phyloP scores from a whole-genome alignment of 306 rosid species.

The Abrus pulchellus region DNA sequence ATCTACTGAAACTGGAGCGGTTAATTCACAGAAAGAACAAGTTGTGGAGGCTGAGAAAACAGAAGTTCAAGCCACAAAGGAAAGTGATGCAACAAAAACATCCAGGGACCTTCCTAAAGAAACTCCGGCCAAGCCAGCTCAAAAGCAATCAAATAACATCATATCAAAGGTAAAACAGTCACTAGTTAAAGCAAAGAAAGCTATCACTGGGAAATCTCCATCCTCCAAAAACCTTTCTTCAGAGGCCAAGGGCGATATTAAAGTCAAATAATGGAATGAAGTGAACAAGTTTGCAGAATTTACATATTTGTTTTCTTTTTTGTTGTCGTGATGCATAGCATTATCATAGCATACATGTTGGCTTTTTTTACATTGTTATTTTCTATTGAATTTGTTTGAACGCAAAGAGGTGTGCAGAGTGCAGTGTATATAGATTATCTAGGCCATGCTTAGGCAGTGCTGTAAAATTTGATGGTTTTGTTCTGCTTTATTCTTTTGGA shows the following conservation, averaged over 20 bases:
- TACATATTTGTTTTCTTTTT: constrained; percentile 42
- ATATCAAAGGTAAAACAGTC: constrained; percentile 85
- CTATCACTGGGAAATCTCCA: constrained; percentile 82
- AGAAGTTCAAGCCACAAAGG: constrained; percentile 56
- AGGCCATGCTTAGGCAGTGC: constrained; percentile 58
- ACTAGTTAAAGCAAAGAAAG: constrained; percentile 86
- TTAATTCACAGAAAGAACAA: constrained; percentile 49
- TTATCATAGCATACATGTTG: constrained; percentile 45
- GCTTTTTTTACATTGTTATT: constrained; percentile 45
- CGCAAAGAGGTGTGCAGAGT: constrained; percentile 57
- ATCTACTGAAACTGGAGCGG: constrained; percentile 34
- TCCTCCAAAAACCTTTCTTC: constrained; percentile 69
- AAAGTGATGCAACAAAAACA: constrained; percentile 53
- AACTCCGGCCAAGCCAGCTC: constrained; percentile 62
- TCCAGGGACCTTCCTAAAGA: constrained; percentile 64
- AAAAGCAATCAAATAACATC: constrained; percentile 75
- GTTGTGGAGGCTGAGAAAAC: constrained; percentile 58
- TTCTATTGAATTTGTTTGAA: constrained; percentile 61
- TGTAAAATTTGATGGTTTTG: constrained; percentile 56
- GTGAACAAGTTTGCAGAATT: constrained; percentile 50
- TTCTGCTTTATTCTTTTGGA: constrained; percentile 52
- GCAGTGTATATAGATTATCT: constrained; percentile 64
- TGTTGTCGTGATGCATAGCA: constrained; percentile 47
- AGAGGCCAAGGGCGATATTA: constrained; percentile 70
- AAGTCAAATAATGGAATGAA: constrained; percentile 65